These are phyloP conservation scores for Lasiodiplodia sp. DNA, from an alignment of 2,329 filamentous ascomycete genomes.

Conservation along the genomic window DNA sequence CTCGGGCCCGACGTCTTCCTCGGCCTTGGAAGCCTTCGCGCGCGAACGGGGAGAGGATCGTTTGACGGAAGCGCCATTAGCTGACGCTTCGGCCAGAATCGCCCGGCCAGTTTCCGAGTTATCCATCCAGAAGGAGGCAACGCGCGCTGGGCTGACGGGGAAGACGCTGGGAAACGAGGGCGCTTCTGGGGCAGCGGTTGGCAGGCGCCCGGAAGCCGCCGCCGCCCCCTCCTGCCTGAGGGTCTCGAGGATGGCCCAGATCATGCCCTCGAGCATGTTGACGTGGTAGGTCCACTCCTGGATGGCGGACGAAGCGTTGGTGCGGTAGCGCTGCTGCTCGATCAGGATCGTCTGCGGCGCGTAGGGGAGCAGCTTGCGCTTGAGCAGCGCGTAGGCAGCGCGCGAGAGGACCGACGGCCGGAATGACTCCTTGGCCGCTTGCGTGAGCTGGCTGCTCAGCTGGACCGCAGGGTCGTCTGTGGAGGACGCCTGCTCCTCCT, in stretches of 20 bases:
- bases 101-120: conserved; percentile 22
- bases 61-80: background rate
- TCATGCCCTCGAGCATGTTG: conserved; percentile 82
- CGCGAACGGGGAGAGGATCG: background rate
- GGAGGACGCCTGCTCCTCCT: conserved; percentile 8
- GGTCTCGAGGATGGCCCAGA: conserved; percentile 73
- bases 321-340: conserved; percentile 70
- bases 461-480: conserved; percentile 8
- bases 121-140: conserved; percentile 45
- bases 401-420: conserved; percentile 61
- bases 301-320: conserved; percentile 68
- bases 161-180: conserved; percentile 33
- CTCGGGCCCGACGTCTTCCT: background rate
- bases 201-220: background rate
- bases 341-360: conserved; percentile 75
- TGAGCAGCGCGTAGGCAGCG: conserved; percentile 63
- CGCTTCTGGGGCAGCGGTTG: background rate
- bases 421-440: conserved; percentile 52
- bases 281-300: conserved; percentile 85
- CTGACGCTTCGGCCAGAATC: background rate
- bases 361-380: conserved; percentile 57
- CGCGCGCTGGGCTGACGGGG: conserved; percentile 47
- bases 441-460: conserved; percentile 14
- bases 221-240: conserved; percentile 51
- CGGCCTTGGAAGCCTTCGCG: background rate